phyloP scores from a whole-genome alignment of 768 basidiomycete species.

The Naganishia onofrii region DNA sequence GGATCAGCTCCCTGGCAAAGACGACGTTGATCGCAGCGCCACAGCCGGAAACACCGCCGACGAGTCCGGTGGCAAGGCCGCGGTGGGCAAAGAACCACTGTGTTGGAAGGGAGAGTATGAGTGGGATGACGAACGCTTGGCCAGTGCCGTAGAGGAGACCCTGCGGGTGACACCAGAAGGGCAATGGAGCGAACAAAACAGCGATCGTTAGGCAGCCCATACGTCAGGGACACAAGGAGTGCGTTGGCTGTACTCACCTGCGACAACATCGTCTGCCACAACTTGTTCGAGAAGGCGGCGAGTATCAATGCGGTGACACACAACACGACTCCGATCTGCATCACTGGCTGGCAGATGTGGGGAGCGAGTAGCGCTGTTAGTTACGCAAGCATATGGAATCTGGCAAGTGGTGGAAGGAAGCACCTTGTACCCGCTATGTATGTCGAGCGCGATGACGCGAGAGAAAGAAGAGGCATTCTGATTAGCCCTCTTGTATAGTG shows the following conservation, averaged over 20 bases:
- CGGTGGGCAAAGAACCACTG: slow-evolving; percentile 33
- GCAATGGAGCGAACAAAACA: no score
- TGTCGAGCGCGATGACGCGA: no score
- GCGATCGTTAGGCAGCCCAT: no score
- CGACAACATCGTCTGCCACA: slow-evolving; percentile 31
- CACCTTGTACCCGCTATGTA: slow-evolving; percentile 30
- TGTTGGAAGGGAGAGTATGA: slow-evolving; percentile 31
- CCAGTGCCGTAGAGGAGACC: slow-evolving; percentile 28
- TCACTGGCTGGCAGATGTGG: slow-evolving; percentile 21
- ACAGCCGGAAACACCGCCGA: slow-evolving; percentile 28
- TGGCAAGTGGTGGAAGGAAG: no score
- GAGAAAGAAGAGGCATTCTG: no score
- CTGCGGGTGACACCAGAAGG: background rate
- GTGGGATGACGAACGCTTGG: slow-evolving; percentile 29
- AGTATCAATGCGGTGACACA: slow-evolving; percentile 25
- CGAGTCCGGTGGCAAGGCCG: slow-evolving; percentile 29
- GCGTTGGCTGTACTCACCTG: no score
- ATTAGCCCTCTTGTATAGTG: no score
- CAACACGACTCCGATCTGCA: slow-evolving; percentile 22
- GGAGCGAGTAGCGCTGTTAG: no score
- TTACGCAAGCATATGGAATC: no score
- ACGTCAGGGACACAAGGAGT: no score
- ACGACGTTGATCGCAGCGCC: slow-evolving; percentile 29
- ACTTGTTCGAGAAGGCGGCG: slow-evolving; percentile 20
- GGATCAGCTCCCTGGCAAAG: slow-evolving; percentile 23